Evolutionary conservation across 2,329 filamentous ascomycete species (phyloP).

Genomic region (Karstenula rhodostoma): DNA sequence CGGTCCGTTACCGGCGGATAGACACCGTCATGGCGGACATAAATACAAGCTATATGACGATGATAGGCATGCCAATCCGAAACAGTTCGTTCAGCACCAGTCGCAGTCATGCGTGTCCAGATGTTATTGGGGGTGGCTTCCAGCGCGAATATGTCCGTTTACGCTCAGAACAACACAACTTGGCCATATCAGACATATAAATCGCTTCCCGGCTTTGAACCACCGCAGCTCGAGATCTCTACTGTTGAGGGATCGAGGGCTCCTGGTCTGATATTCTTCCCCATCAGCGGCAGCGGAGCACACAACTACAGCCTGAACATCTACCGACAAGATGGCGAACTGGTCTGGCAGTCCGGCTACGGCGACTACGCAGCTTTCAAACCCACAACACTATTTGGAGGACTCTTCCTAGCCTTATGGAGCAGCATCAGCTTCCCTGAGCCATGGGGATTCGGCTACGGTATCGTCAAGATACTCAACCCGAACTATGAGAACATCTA

Average conservation of each 20-base stretch:
- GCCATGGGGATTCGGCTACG: constrained; percentile 11
- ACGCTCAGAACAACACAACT: constrained; percentile 4
- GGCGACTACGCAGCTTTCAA: constrained; percentile 15
- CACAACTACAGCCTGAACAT: constrained; percentile 21
- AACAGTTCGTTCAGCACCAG: background rate
- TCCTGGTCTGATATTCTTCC: constrained; percentile 17
- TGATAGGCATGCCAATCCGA: background rate
- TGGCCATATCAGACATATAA: constrained; percentile 23
- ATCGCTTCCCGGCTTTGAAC: constrained; percentile 15
- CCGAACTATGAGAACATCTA: constrained; percentile 10
- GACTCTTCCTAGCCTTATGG: constrained; percentile 7
- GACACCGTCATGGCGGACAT: background rate
- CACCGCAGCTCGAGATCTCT: constrained; percentile 17
- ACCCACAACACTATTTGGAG: constrained; percentile 10
- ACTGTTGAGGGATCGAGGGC: constrained; percentile 10
- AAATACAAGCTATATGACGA: background rate
- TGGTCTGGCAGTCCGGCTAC: constrained; percentile 16
- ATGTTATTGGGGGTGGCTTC: background rate
- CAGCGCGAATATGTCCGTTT: background rate
- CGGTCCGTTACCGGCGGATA: background rate
- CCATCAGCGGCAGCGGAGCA: constrained; percentile 11
- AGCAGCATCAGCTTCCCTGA: constrained; percentile 10
- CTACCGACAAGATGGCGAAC: constrained; percentile 12
- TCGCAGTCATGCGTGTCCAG: constrained; percentile 2
- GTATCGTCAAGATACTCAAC: constrained; percentile 6